phyloP scores from a whole-genome alignment of 768 basidiomycete genomes.

The Pholiota molesta region DNA sequence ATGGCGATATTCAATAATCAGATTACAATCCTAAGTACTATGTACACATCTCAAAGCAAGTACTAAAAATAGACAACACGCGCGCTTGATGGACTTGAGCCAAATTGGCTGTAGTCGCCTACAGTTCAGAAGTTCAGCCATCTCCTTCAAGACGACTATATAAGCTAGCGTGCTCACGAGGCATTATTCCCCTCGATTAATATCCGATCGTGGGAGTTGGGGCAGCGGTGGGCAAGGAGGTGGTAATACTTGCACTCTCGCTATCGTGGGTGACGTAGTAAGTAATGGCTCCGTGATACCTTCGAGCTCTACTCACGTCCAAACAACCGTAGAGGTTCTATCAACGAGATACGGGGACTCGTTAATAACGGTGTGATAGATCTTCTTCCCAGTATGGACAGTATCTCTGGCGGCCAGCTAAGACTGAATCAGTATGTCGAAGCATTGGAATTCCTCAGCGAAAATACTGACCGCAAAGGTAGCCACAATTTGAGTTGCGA shows the following conservation, averaged over 20 bases:
- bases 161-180: background rate
- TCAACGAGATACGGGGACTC: slow-evolving; percentile 32
- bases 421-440: background rate
- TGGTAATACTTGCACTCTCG: slow-evolving; percentile 11
- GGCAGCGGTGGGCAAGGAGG: background rate
- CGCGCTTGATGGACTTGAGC: background rate
- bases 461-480: slow-evolving; percentile 10
- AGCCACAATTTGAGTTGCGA: slow-evolving; percentile 9
- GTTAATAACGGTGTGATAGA: slow-evolving; percentile 29
- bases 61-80: background rate
- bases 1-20: background rate
- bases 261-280: background rate
- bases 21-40: background rate
- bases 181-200: background rate
- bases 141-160: background rate
- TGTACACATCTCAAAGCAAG: background rate
- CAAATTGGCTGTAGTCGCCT: background rate
- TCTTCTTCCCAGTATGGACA: slow-evolving; percentile 27
- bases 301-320: slow-evolving; percentile 31
- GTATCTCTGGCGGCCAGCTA: slow-evolving; percentile 1
- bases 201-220: slow-evolving; percentile 11
- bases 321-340: slow-evolving; percentile 29
- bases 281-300: background rate
- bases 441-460: background rate
- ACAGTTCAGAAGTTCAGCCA: background rate